Evolutionary conservation across 2,329 filamentous ascomycete species (phyloP), one percentile per base, ranked within the genome.

Genomic region (Aspergillus cejpii): DNA sequence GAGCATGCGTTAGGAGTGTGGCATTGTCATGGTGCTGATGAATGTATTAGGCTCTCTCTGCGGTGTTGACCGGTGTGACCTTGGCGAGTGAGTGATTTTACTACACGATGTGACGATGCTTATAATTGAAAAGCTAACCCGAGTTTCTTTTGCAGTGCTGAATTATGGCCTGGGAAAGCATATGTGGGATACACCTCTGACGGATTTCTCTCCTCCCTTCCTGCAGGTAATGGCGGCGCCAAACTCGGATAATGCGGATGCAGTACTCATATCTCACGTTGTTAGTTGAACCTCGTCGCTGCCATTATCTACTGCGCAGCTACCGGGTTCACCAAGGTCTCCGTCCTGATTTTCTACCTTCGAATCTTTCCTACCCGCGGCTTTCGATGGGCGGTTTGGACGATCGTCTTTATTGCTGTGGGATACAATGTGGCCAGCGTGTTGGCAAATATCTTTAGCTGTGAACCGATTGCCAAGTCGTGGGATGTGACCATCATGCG

Each of bases 241-340:
- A 11, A 12, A 17, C 27, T 24, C 5, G 3, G 17, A 37, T 10
- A 1, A 17, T 21, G 2, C 7, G n/a, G n/a, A n/a, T n/a, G n/a
- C n/a, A n/a, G 33, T n/a, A 24, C 31, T 49, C 7, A 42, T 28
- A 29, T 6, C 17, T 28, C 19, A 23, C 17, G 5, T 24, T 8
- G 23, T 24, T 39, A 63, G 61, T 26, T 54, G 6, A 60, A 61
- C 41, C 39, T 64, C 2, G 44, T 57, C 15, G 55, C 59, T n/a
- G 56, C 56, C 7, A 58, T 63, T 7, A 34, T 63, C 19, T 64
- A 64, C 46, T 57, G 57, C 36, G 52, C 54, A 14, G 58, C 52
- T 5, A 60, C 59, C 10, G 61, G 59, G 4, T 59, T 61, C 39
- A 54, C 57, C 20, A 64, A 64, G 39, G 48, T 61, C 27, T 61